Conservation (phyloP, 176 grass and related monocot species). For the Oryza australiensis region DNA sequence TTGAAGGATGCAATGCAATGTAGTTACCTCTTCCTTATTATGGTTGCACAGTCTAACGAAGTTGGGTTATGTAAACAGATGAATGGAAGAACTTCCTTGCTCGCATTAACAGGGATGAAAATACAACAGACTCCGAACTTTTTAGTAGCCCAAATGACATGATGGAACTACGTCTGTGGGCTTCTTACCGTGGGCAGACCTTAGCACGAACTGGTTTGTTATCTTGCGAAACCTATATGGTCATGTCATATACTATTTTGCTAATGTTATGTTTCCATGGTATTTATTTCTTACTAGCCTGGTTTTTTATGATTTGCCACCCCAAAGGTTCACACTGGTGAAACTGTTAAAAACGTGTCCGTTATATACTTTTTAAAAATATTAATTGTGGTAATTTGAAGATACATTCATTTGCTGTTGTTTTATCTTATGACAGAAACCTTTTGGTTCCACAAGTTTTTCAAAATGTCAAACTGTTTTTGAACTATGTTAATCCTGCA, state of each 20-base stretch:
- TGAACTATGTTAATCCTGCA: conserved; percentile 39
- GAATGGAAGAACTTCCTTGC: conserved; percentile 94
- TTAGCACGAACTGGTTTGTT: conserved; percentile 86
- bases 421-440: neutral
- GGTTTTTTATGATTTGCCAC: neutral
- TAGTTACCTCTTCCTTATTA: neutral
- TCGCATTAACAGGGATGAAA: conserved; percentile 84
- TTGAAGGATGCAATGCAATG: conserved; percentile 8
- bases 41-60: conserved; percentile 15
- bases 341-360: neutral
- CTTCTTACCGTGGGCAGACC: conserved; percentile 93
- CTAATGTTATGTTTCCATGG: neutral
- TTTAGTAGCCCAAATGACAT: conserved; percentile 61
- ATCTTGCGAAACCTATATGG: conserved; percentile 7
- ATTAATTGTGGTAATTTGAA: neutral
- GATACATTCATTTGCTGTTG: neutral
- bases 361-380: neutral
- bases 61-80: conserved; percentile 57
- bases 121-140: conserved; percentile 75
- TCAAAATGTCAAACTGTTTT: neutral
- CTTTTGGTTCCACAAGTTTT: neutral
- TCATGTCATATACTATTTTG: neutral
- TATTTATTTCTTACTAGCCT: neutral
- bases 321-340: neutral
- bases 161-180: conserved; percentile 89